Base-by-base conservation (phyloP, 2,329 filamentous ascomycete species). In the Dryadomyces quercivorus region DNA sequence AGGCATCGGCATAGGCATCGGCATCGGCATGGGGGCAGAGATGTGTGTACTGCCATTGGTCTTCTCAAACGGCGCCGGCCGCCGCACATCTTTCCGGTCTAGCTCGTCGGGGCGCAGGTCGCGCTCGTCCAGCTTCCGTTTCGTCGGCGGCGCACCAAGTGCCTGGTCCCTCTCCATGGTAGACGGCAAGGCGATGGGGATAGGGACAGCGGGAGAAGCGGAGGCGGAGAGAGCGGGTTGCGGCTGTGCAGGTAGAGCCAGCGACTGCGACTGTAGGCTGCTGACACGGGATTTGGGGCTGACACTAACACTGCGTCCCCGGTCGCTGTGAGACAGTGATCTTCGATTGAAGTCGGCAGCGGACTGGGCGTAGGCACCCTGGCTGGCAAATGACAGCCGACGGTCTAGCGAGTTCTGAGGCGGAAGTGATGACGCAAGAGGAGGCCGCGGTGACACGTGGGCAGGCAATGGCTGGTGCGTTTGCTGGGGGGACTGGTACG, bases 241-340 rank as follows among this genome's bases (percentile, higher is more conserved):
- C 15, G 42, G 16, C 42, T 44, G 42, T 3, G 49, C 20, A 16
- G 20, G 36, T 16, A 31, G 22, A 20, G n/a, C 74, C 64, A 7
- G 26, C 6, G 68, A 75, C 56, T 71, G 71, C 42, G 68, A 75
- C 56, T 71, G 71, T 42, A 80, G 63, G 60, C 75, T 80, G 43
- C 75, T 70, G 16, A 84, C 71, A 59, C 78, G 75, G 40, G 86
- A 89, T 69, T 88, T 90, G 34, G 88, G 88, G 65, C 86, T 92
- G 51, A 92, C 81, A 63, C 86, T 91, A 53, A 85, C 67, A 65
- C 84, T 88, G 51, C 78, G 74, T 58, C 87, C 86, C 62, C 85
- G 78, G 54, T 88, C 84, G 59, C 75, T 75, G 50, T 75, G 74
- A 46, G 77, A 76, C 56, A 75, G 72, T 46, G 75, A 74, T 64